Evolutionary conservation across 495 filamentous ascomycete species (phyloP), one percentile per base, ranked within the genome.

Genomic region (Aspergillus bridgeri): DNA sequence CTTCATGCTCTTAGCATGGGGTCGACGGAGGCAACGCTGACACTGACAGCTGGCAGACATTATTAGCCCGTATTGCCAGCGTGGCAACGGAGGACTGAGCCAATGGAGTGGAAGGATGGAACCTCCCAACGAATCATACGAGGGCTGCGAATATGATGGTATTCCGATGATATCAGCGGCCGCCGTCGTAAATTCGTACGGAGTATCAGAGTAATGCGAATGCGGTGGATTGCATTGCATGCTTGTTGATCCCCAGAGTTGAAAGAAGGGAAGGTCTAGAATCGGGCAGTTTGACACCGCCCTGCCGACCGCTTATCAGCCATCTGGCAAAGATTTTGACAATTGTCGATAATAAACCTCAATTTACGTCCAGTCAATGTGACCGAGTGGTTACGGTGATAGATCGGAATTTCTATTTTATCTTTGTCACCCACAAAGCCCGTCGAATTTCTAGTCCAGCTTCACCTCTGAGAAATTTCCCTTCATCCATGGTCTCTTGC

Each of bases 31-130:
- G 49, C 51, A 49, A 48, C 45, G 52, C 42, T 66, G 66, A 69
- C 63, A 66, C 42, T 66, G 66, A 69, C 63, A 66, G 66, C 49
- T 66, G 60, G 57, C 65, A 58, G 49, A 42, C 52, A 44, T 33
- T 29, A n/a, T n/a, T 27, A 27, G n/a, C n/a, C n/a, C n/a, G n/a
- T n/a, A 24, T 46, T 69, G 61, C 63, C 66, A 69, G 63, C 63
- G 63, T 69, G 66, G 66, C 63, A 63, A 54, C 49, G 22, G 43
- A 53, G 29, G n/a, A 2, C 5, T 25, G 29, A 19, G 48, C 48
- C 33, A 21, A 38, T 46, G 50, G 11, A 25, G 1, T 45, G 49
- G 43, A 50, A 44, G 49, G 47, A 42, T 58, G 56, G 42, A 38
- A 43, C 18, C 22, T 52, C 33, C 44, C 52, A 46, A 8, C n/a